phyloP scores from a whole-genome alignment of 129 eudicot species.

The Glebionis coronaria region DNA sequence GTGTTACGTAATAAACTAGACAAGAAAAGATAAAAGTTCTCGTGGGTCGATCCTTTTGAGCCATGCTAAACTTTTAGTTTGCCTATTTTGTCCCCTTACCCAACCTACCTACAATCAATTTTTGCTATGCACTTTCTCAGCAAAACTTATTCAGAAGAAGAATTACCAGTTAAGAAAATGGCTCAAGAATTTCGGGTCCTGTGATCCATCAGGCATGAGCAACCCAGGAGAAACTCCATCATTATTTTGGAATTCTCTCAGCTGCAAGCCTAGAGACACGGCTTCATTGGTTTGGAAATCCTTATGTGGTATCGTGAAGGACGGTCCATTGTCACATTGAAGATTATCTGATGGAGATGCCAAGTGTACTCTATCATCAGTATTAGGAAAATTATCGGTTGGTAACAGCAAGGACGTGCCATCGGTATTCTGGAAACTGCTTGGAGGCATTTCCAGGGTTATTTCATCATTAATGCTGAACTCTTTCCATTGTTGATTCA shows the following conservation, averaged over 20 bases:
- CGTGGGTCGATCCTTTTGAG: background rate
- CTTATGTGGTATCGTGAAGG: conserved; percentile 39
- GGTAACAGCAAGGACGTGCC: conserved; percentile 35
- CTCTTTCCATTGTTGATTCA: conserved; percentile 94
- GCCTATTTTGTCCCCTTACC: background rate
- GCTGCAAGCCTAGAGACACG: conserved; percentile 35
- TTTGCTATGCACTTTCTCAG: background rate
- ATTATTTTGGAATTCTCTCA: conserved; percentile 61
- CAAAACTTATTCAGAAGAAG: background rate
- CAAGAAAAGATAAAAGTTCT: background rate
- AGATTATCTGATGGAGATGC: conserved; percentile 47
- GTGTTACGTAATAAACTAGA: background rate
- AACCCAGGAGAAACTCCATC: conserved; percentile 73
- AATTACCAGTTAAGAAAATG: conserved; percentile 39
- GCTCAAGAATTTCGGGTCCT: conserved; percentile 41
- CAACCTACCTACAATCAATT: background rate
- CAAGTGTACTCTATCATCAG: conserved; percentile 27
- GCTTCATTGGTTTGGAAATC: conserved; percentile 41
- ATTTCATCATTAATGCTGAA: conserved; percentile 33
- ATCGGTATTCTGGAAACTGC: conserved; percentile 32
- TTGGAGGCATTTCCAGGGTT: conserved; percentile 40
- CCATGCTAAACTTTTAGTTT: background rate
- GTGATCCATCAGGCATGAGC: conserved; percentile 46
- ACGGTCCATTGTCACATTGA: conserved; percentile 40
- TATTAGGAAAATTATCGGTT: conserved; percentile 29